These are phyloP conservation scores for Magnusiomyces paraingens DNA, from an alignment of 1,139 yeast species.

Conservation along the genomic window DNA sequence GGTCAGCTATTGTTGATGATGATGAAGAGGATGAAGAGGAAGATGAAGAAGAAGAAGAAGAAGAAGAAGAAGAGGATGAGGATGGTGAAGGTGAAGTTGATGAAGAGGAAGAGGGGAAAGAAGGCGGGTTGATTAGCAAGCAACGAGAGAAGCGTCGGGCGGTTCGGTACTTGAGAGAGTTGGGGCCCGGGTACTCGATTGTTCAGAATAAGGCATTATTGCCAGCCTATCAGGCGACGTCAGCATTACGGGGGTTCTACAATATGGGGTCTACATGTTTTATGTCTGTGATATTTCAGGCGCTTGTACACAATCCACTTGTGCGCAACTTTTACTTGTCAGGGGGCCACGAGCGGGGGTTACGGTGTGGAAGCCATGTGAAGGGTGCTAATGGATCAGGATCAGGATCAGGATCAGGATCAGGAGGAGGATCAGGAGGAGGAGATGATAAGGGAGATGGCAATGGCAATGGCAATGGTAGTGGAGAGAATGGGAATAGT, in stretches of 20 bases:
- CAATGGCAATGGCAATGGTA: background rate
- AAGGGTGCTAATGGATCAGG: too few species aligned
- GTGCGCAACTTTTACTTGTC: conserved; percentile 69
- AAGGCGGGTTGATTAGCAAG: conserved; percentile 5
- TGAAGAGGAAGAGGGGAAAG: conserved; percentile 1
- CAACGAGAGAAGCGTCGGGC: conserved; percentile 7
- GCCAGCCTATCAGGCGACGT: conserved; percentile 58
- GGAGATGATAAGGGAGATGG: background rate
- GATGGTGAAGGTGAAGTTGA: conserved; percentile 12
- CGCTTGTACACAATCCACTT: conserved; percentile 81
- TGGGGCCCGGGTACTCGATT: conserved; percentile 26
- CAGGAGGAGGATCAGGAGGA: too few species aligned
- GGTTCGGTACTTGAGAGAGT: conserved; percentile 16
- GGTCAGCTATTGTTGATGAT: background rate
- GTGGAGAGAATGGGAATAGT: too few species aligned
- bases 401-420: too few species aligned
- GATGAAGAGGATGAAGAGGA: background rate
- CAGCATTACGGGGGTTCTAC: conserved; percentile 80
- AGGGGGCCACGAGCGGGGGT: conserved; percentile 47
- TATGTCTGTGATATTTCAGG: conserved; percentile 84
- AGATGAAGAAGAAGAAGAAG: conserved; percentile 13
- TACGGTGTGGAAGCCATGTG: conserved; percentile 17
- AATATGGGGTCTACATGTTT: conserved; percentile 96
- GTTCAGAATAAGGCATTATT: conserved; percentile 30
- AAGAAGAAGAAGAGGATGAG: conserved; percentile 8